Evolutionary conservation across 176 grass and related monocot species (phyloP), one percentile per base, ranked within the genome.

Genomic region (Echinochloa phyllopogon): DNA sequence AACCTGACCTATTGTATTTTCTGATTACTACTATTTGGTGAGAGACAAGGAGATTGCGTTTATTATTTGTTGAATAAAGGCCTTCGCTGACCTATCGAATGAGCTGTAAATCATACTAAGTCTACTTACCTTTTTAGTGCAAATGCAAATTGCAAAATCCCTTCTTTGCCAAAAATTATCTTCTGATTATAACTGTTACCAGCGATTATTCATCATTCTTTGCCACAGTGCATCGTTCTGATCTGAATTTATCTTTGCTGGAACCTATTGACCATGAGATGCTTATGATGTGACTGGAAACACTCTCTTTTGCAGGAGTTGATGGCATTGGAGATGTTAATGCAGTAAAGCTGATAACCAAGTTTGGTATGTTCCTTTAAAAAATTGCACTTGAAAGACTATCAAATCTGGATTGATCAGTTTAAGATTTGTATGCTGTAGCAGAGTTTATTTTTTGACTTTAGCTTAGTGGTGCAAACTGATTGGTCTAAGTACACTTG

Each of bases 311-410:
- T 93, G 73, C 93, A 98, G 96, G 96, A 88, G 89, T 98, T 83
- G 93, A 95, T 41, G 96, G 93, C 37, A 93, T 98, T 78, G 96
- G 96, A 81, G 93, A 94, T 72, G 65, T 95, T 77, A 94, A 87
- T 92, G 96, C 93, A 25, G 55, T 94, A 60, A 95, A 92, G 86
- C 74, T 95, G 73, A 94, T 98, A 68, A 90, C 87, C 80, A 91
- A 90, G 65, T 98, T 98, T 53, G 96, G 96, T 98, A 92, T 83
- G 95, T 18, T 79, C 57, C n/a, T 85, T 52, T 80, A 41, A 57
- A 53, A 36, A 9, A 53, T 86, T 87, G 64, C 60, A 52, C 72
- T 43, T 14, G 43, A 7, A 78, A 61, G 48, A 27, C 62, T 24
- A 72, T 6, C 60, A 57, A 48, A 80, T 75, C 61, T 40, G 47